Evolutionary conservation across 345 rosid genomes (phyloP).

Genomic region (Ceriops zippeliana): DNA sequence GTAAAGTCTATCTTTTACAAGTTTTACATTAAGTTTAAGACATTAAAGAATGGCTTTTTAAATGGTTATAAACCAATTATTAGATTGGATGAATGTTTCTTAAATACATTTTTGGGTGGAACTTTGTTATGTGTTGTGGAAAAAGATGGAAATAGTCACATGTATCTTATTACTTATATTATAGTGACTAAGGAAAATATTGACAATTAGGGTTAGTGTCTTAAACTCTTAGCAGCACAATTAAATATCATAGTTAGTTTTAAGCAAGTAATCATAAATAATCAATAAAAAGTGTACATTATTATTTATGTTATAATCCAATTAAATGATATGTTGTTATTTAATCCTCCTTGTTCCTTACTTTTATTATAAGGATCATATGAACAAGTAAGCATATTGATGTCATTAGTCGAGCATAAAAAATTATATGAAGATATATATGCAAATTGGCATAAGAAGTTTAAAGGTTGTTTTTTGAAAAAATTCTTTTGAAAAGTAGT

Average conservation of each 20-base stretch:
- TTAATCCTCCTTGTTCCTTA: too few relatives aligned
- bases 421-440: not conserved
- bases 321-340: too few relatives aligned
- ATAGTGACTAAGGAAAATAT: not conserved
- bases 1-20: not conserved
- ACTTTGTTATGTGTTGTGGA: not conserved
- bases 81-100: not conserved
- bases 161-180: not conserved
- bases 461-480: not conserved
- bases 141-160: not conserved
- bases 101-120: not conserved
- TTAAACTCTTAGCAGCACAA: not conserved
- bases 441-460: not conserved
- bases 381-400: not conserved
- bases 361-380: too few relatives aligned
- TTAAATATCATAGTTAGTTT: not conserved
- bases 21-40: not conserved
- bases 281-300: not conserved
- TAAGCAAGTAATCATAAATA: not conserved
- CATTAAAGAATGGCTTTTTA: not conserved
- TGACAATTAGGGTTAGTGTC: not conserved
- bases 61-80: not conserved
- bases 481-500: not conserved
- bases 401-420: not conserved
- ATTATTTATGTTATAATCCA: not conserved